A percentile compares a stretch with the other conserved stretches of the same genome.
phyloP scores from a whole-genome alignment of 2,329 filamentous ascomycete genomes.

The Corynespora cassiicola region DNA sequence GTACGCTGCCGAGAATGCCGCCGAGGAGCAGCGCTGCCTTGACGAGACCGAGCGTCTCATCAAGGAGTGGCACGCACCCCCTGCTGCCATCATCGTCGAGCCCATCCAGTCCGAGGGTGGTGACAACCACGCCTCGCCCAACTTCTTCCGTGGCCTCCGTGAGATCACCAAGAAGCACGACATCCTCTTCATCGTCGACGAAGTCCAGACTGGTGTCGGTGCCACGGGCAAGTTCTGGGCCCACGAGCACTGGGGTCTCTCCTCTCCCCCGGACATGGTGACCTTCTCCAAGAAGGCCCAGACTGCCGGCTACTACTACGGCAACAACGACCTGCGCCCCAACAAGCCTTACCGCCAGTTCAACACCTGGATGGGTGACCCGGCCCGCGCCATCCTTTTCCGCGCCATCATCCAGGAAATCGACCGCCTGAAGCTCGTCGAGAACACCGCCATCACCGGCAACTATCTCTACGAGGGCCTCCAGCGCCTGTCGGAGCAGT shows the following conservation, averaged over 20 bases:
- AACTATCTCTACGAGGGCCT: conserved; percentile 79
- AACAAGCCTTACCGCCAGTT: conserved; percentile 97
- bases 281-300: conserved; percentile 97
- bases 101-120: conserved; percentile 93
- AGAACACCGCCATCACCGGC: conserved; percentile 78
- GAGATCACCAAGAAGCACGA: conserved; percentile 78
- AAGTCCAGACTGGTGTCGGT: conserved; percentile 92
- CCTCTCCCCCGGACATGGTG: conserved; percentile 85
- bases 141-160: conserved; percentile 85
- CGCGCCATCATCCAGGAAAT: conserved; percentile 85
- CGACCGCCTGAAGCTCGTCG: conserved; percentile 76
- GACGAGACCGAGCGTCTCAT: conserved; percentile 85
- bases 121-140: conserved; percentile 89
- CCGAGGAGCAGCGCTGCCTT: conserved; percentile 80
- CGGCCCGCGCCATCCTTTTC: conserved; percentile 83
- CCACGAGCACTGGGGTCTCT: conserved; percentile 90
- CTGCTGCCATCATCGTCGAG: conserved; percentile 84
- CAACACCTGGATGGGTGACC: conserved; percentile 98
- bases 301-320: conserved; percentile 91
- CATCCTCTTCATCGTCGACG: conserved; percentile 88
- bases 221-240: conserved; percentile 96
- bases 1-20: conserved; percentile 79
- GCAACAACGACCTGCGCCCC: conserved; percentile 77
- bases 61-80: conserved; percentile 77
- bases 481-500: conserved; percentile 70